Conservation (phyloP, 192 early-diverging fungal genomes). For the Entrophospora sp. region DNA sequence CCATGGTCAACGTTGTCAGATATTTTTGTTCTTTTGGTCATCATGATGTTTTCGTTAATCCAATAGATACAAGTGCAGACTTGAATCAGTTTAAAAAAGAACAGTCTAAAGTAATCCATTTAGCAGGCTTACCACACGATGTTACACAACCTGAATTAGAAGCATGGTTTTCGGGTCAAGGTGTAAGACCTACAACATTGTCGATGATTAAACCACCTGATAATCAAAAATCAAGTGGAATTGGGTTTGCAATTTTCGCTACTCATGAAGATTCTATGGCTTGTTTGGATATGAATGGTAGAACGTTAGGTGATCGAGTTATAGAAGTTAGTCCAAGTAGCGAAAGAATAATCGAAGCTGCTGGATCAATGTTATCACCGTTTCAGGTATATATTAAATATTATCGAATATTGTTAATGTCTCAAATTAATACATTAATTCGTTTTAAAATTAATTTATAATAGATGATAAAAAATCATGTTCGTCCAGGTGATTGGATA, state of each 20-base stretch:
- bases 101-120: conserved; percentile 52
- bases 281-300: conserved; percentile 53
- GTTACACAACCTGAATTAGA: conserved; percentile 55
- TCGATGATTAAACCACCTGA: conserved; percentile 53
- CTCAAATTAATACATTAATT: background rate
- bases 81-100: conserved; percentile 55
- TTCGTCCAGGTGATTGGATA: conserved; percentile 67
- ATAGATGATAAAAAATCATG: conserved; percentile 29
- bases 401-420: too few relatives aligned
- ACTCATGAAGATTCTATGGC: conserved; percentile 56
- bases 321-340: conserved; percentile 59
- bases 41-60: conserved; percentile 47
- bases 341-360: conserved; percentile 50
- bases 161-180: conserved; percentile 45
- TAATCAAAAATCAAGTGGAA: conserved; percentile 51
- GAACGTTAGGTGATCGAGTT: conserved; percentile 44
- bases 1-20: conserved; percentile 50
- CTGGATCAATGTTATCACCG: conserved; percentile 40
- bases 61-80: conserved; percentile 55
- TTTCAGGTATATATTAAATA: conserved; percentile 54
- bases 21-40: conserved; percentile 42
- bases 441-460: background rate
- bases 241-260: conserved; percentile 57
- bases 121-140: conserved; percentile 53
- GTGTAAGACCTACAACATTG: conserved; percentile 44